Evolutionary conservation across 352 stramenopile genomes (phyloP), one percentile per base, ranked within the genome.

Genomic region (Achlya hypogyna): DNA sequence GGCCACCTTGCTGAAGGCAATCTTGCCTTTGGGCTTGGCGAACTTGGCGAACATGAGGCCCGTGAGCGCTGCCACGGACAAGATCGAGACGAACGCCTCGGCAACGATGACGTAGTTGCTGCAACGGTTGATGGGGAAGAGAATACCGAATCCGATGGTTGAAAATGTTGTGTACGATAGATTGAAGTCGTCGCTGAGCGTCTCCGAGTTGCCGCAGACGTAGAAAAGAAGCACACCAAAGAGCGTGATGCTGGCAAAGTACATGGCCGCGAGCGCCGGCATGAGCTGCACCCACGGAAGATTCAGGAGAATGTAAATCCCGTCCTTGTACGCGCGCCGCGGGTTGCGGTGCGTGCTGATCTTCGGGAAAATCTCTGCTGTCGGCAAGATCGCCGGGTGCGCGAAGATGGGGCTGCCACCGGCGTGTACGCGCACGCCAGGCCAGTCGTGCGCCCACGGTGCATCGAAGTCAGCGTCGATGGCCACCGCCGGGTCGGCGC

Each of bases 31-130:
- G 5, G 84, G 84, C 47, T 89, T 89, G 59, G 84, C 84, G 43
- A 93, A 93, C 51, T 93, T 93, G 62, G 84, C 84, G 56, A 93
- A 93, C 20, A 91, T 81, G 25, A 93, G 79, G 82, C 84, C 84
- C 8, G 84, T 90, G 53, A 89, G 76, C 32, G 84, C 82, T 29
- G 84, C 89, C 16, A 81, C 85, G 18, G 90, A 70, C 69, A 93
- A 78, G 82, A 93, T 89, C 10, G 84, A 91, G 45, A 78, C 73
- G 64, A 93, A 91, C 14, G 84, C 90, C 70, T 91, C 80, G 51
- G 88, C 59, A 6, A 85, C 78, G 64, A 89, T 91, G 16, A 76
- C 75, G 18, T 88, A 31, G 49, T 93, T 93, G 25, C 72, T 75
- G 71, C 84, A 93, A 14, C 75, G 82, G 25, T 70, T 71, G n/a